Conservation (phyloP, 257 asterid genomes). For the Nicotiana undulata region DNA sequence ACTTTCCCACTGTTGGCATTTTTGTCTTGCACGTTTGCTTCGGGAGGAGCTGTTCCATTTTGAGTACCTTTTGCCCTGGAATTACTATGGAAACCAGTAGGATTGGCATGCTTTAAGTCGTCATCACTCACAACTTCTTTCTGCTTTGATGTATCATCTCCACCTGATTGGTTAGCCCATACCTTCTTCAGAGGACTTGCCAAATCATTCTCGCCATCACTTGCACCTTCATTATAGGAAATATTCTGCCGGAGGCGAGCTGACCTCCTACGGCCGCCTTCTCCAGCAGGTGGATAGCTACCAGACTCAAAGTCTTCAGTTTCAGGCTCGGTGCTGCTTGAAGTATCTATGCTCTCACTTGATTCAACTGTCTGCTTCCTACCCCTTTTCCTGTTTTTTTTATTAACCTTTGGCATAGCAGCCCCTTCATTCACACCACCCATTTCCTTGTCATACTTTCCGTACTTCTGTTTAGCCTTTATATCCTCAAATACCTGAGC, state of each 20-base stretch:
- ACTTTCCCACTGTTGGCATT: slow-evolving; percentile 10
- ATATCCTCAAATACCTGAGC: slow-evolving; percentile 16
- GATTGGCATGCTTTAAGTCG: slow-evolving; percentile 12
- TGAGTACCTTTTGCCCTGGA: slow-evolving; percentile 18
- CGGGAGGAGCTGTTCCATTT: slow-evolving; percentile 19
- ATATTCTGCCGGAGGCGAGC: slow-evolving; percentile 53
- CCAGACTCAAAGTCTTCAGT: slow-evolving; percentile 19
- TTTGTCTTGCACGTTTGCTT: slow-evolving; percentile 16
- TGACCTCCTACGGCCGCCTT: slow-evolving; percentile 40
- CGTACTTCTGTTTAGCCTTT: slow-evolving; percentile 18
- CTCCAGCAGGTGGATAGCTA: slow-evolving; percentile 16
- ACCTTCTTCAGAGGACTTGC: slow-evolving; percentile 28
- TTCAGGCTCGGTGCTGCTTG: slow-evolving; percentile 41
- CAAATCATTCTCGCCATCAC: slow-evolving; percentile 32
- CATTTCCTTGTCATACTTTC: not conserved
- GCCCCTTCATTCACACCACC: slow-evolving; percentile 10
- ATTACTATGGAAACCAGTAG: slow-evolving; percentile 11
- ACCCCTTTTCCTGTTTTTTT: slow-evolving; percentile 39
- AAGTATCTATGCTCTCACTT: slow-evolving; percentile 47
- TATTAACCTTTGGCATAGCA: slow-evolving; percentile 19
- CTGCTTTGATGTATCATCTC: slow-evolving; percentile 13
- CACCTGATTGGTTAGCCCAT: slow-evolving; percentile 25
- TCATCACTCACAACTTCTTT: slow-evolving; percentile 15
- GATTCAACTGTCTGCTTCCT: slow-evolving; percentile 37
- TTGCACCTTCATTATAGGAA: slow-evolving; percentile 45